Evolutionary conservation across 495 filamentous ascomycete genomes (phyloP).

Genomic region (Evansstolkia leycettana): DNA sequence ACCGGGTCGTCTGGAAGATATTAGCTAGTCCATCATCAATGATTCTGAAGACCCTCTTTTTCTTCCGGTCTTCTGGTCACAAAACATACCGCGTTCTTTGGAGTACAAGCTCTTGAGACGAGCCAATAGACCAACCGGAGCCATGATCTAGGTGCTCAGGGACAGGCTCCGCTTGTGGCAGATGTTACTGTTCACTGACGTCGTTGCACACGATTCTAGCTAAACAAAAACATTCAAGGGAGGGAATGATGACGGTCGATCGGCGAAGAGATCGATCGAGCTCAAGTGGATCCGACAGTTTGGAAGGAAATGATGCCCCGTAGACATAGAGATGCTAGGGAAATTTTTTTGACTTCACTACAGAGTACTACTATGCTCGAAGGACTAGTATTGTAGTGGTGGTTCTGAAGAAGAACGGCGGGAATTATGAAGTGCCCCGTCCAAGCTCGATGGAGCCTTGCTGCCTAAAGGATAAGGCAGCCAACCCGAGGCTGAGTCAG

Average conservation of each 20-base stretch:
- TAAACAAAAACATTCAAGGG: no score
- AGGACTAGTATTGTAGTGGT: no score
- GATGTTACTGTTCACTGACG: no score
- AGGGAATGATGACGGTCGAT: background rate
- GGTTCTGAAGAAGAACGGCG: no score
- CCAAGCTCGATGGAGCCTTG: no score
- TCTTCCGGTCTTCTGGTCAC: background rate
- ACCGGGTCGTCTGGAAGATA: slow-evolving; percentile 32
- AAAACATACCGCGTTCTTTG: slow-evolving; percentile 21
- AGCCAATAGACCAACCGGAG: slow-evolving; percentile 23
- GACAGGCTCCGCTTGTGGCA: no score
- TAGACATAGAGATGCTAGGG: background rate
- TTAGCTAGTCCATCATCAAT: slow-evolving; percentile 4
- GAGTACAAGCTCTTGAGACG: slow-evolving; percentile 26
- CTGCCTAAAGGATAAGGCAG: no score
- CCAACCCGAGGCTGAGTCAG: no score
- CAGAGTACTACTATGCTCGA: no score
- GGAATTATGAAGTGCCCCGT: no score
- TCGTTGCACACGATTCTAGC: no score
- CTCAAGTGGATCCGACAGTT: background rate
- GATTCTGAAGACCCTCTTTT: background rate
- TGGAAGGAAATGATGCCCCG: background rate
- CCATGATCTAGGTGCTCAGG: slow-evolving; percentile 12
- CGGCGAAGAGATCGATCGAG: background rate
- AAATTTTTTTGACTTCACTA: no score